phyloP scores from a whole-genome alignment of 129 eudicot genomes.

The Arctium lappa region DNA sequence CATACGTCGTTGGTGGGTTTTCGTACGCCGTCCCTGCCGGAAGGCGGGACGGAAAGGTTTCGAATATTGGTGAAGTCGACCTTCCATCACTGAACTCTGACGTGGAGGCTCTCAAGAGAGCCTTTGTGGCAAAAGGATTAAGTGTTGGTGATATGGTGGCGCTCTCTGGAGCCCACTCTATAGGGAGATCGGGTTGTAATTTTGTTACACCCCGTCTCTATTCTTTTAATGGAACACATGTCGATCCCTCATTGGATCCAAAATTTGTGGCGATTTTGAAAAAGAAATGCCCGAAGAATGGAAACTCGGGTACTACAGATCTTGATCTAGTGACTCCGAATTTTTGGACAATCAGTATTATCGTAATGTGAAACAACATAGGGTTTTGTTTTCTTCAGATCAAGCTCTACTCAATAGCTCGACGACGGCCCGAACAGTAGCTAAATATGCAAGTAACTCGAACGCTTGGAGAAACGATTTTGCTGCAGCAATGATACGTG shows the following conservation, averaged over 20 bases:
- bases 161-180: constrained; percentile 57
- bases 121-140: constrained; percentile 36
- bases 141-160: constrained; percentile 36
- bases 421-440: constrained; percentile 21
- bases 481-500: constrained; percentile 48
- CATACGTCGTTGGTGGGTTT: constrained; percentile 30
- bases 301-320: background rate
- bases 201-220: constrained; percentile 20
- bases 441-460: constrained; percentile 15
- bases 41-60: constrained; percentile 45
- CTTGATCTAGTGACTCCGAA: constrained; percentile 39
- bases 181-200: constrained; percentile 38
- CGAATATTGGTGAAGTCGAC: constrained; percentile 23
- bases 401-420: constrained; percentile 26
- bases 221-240: constrained; percentile 18
- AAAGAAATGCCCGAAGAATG: constrained; percentile 28
- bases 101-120: background rate
- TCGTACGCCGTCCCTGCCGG: constrained; percentile 39
- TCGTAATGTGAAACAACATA: constrained; percentile 29
- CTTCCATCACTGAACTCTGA: constrained; percentile 26
- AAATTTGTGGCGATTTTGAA: constrained; percentile 22
- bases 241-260: constrained; percentile 43
- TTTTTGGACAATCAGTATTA: constrained; percentile 44
- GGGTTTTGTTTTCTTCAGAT: constrained; percentile 42
- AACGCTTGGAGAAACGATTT: constrained; percentile 36